Evolutionary conservation across 345 rosid genomes (phyloP), one percentile per base, ranked within the genome.

Genomic region (Pseudoturritis turrita): DNA sequence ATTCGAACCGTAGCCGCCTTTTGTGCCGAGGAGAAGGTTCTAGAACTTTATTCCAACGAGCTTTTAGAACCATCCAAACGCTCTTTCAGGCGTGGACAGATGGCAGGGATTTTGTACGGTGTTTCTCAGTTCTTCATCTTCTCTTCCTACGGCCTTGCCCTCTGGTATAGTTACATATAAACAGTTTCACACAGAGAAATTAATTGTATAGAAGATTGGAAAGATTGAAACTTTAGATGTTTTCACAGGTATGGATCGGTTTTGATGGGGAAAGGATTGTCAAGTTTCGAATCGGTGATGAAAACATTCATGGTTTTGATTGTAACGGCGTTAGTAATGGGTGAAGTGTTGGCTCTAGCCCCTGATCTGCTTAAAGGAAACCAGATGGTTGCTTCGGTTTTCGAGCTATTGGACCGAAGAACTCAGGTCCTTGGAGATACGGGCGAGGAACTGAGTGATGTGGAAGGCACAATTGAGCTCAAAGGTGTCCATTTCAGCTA

Each of bases 1-100:
- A 91, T 91, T 4, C 81, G 99, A n/a, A 95, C 99, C 2, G 91
- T 95, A 10, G 96, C 96, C 13, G 96, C 99, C 18, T 91, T 95
- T 76, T 95, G 98, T 69, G 81, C 97, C 0, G 98, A 95, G 55
- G 88, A 91, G 71, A 95, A 89, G 85, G 83, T 95, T 66, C 84
- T 88, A 13, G 86, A 85, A 15, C 96, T 89, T 70, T 95, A 91
- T 44, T 75, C 89, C 3, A 72, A 79, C 0, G 94, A 91, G 80
- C 92, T 95, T 19, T 76, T 86, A 28, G 98, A 89, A 62, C 98
- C 98, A 57, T 86, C 97, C 0, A 80, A 78, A 68, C 88, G 62
- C 4, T 87, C 94, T 4, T 91, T 95, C 43, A 80, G 71, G 53
- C 93, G 99, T 9, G 99, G 99, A 35, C 98, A 91, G 77, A 82